Evolutionary conservation across 108 stramenopile species (phyloP).

Genomic region (Cylindrotheca fusiformis): DNA sequence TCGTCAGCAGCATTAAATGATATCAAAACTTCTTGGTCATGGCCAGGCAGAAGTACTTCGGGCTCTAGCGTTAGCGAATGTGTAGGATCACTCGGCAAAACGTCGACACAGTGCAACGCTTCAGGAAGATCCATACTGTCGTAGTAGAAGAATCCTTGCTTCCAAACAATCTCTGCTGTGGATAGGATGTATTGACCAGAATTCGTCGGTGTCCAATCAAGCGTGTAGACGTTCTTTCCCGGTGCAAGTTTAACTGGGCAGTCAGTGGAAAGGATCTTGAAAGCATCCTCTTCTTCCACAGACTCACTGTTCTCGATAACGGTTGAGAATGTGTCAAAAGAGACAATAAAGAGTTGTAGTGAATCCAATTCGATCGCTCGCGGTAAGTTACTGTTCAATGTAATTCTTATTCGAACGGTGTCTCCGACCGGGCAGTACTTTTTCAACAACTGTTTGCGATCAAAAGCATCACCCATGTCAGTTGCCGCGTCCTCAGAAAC

Average conservation of each 20-base stretch:
- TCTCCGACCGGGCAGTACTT: slow-evolving; percentile 64
- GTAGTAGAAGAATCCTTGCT: slow-evolving; percentile 70
- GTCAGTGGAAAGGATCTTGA: slow-evolving; percentile 43
- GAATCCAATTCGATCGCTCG: slow-evolving; percentile 51
- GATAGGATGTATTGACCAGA: slow-evolving; percentile 64
- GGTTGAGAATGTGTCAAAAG: slow-evolving; percentile 43
- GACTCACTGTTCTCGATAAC: slow-evolving; percentile 44
- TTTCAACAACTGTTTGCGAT: slow-evolving; percentile 56
- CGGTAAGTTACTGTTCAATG: slow-evolving; percentile 59
- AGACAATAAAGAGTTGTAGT: slow-evolving; percentile 55
- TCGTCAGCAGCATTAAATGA: slow-evolving; percentile 62
- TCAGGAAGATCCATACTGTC: slow-evolving; percentile 50
- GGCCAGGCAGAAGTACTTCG: slow-evolving; percentile 66
- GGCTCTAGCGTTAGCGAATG: slow-evolving; percentile 70
- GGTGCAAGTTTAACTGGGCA: slow-evolving; percentile 40
- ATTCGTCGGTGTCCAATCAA: slow-evolving; percentile 62
- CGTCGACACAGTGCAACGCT: slow-evolving; percentile 63
- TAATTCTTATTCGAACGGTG: slow-evolving; percentile 35
- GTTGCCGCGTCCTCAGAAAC: slow-evolving; percentile 27
- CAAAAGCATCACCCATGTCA: slow-evolving; percentile 36
- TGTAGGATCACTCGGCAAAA: slow-evolving; percentile 71
- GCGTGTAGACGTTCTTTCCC: slow-evolving; percentile 51
- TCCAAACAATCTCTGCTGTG: slow-evolving; percentile 69
- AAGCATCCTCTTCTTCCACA: slow-evolving; percentile 59
- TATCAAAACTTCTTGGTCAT: slow-evolving; percentile 66